These are phyloP conservation scores for Smallanthus sonchifolius DNA, from an alignment of 129 eudicot genomes.

Conservation along the genomic window DNA sequence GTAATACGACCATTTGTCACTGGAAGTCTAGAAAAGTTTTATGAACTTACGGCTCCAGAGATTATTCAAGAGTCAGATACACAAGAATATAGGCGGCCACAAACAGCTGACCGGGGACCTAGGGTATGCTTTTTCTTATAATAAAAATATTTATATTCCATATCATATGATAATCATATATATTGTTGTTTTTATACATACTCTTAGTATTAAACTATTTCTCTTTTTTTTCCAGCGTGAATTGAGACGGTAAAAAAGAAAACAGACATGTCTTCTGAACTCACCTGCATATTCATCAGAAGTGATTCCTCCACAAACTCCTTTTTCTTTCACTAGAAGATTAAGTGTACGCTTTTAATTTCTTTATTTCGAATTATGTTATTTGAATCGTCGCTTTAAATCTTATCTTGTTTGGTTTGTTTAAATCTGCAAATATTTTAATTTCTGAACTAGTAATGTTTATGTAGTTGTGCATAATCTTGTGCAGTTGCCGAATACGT, in stretches of 20 bases:
- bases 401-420: not conserved
- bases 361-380: not conserved
- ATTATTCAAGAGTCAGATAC: conserved; percentile 67
- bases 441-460: not conserved
- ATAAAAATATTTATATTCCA: not conserved
- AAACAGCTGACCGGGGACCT: conserved; percentile 73
- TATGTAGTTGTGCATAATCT: not conserved
- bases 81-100: conserved; percentile 53
- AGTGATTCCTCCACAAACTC: not conserved
- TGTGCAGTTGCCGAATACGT: too few relatives aligned
- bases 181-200: not conserved
- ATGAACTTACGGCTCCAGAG: conserved; percentile 75
- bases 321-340: not conserved
- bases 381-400: not conserved
- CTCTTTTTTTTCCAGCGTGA: conserved; percentile 46
- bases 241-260: conserved; percentile 38
- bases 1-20: conserved; percentile 84
- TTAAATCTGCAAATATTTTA: not conserved
- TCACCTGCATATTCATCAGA: conserved; percentile 4
- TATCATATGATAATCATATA: not conserved
- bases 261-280: not conserved
- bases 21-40: conserved; percentile 73
- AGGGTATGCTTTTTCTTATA: conserved; percentile 49
- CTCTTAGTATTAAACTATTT: not conserved
- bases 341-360: not conserved